Evolutionary conservation across 192 early-diverging fungal genomes (phyloP).

Genomic region (Cetraspora pellucida): DNA sequence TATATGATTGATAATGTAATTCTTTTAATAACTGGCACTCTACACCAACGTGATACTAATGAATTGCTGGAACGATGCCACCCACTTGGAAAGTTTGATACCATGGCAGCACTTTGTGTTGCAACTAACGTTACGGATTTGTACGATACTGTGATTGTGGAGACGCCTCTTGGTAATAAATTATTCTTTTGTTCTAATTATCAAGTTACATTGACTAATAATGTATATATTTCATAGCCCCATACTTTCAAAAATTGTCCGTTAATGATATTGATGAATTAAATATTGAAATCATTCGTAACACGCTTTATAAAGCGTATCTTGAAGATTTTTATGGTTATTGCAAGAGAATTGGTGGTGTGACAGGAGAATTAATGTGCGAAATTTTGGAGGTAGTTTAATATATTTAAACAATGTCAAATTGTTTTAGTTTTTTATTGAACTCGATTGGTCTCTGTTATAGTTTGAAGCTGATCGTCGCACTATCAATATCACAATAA

Average conservation of each 20-base stretch:
- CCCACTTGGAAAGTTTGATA: constrained; percentile 96
- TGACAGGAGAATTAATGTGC: constrained; percentile 91
- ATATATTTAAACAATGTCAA: neutral
- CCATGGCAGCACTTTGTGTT: constrained; percentile 96
- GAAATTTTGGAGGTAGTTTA: constrained; percentile 79
- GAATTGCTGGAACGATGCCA: constrained; percentile 97
- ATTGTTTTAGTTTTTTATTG: constrained; percentile 19
- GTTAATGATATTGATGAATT: constrained; percentile 98
- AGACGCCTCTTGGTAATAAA: constrained; percentile 83
- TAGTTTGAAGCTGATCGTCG: constrained; percentile 98
- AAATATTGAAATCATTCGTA: constrained; percentile 99
- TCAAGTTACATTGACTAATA: constrained; percentile 1
- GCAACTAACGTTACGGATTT: constrained; percentile 95
- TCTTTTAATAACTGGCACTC: constrained; percentile 94
- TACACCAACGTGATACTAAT: constrained; percentile 97
- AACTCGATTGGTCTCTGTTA: neutral
- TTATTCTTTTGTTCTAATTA: neutral
- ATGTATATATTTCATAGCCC: constrained; percentile 56
- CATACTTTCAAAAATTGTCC: constrained; percentile 96
- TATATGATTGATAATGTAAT: constrained; percentile 99
- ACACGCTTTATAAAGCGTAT: constrained; percentile 98
- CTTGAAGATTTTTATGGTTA: constrained; percentile 97
- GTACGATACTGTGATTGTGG: constrained; percentile 94
- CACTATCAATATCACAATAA: constrained; percentile 98
- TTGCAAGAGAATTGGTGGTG: constrained; percentile 76